Base-by-base conservation (phyloP, 192 early-diverging fungal genomes). In the Gaertneriomyces semiglobifer region DNA sequence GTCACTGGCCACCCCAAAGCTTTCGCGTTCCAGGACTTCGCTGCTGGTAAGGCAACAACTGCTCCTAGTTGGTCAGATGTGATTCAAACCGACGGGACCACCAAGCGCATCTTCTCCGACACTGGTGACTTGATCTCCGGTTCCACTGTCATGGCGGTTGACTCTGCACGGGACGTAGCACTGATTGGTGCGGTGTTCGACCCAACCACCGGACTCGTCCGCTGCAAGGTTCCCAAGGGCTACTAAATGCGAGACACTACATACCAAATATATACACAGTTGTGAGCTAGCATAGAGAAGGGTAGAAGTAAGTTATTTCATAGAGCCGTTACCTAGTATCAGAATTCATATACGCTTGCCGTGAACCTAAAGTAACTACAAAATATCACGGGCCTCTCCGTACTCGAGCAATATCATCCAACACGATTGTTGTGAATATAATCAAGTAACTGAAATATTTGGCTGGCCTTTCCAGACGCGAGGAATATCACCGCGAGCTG, bases 41-140 rank as follows among this genome's bases (percentile, higher is more conserved):
- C 50, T 20, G 48, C 63, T n/a, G 63, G 63, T 12, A 57, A 14
- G 6, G 52, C 16, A 6, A 19, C 16, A 1, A 65, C 52, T 7
- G 63, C 63, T 8, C 63, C 63, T 14, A 48, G 44, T 6, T 65
- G 63, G 63, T 48, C 54, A 3, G 63, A 65, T 65, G 52, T 65
- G 8, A 65, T 65, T 47, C 48, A 25, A 12, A 1, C 61, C 5
- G 63, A 65, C 39, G 63, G 63, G 7, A 65, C 63, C 19, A 54
- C 52, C 50, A 65, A 66, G 44, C 53, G 54, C 19, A 56, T 66
- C 1, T 47, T 33, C 5, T 42, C 38, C 2, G 65, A 66, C 51
- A 42, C 40, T 44, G 65, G 65, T 16, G 33, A 58, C 33, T 43
- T 56, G 11, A 14, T 66, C 4, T 44, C 65, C 5, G 65, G 54